These are phyloP conservation scores for Simplicillium aogashimaense DNA, from an alignment of 2,329 filamentous ascomycete genomes.

Conservation along the genomic window DNA sequence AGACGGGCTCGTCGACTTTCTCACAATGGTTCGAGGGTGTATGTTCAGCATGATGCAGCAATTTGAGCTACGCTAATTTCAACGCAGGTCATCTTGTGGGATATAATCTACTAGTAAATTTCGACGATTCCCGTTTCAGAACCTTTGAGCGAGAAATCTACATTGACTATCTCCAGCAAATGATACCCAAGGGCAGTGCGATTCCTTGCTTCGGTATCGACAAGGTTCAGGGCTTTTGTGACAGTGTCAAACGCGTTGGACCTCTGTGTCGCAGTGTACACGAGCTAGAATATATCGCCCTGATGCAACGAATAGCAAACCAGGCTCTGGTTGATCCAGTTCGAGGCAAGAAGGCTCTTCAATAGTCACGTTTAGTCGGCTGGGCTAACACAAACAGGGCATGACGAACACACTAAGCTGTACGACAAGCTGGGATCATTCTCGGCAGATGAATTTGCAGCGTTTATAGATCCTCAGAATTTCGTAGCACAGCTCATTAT, in stretches of 20 bases:
- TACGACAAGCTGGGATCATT: slow-evolving; percentile 19
- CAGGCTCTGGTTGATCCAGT: slow-evolving; percentile 14
- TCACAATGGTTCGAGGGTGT: slow-evolving; percentile 28
- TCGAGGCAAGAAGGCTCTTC: slow-evolving; percentile 18
- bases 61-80: background rate
- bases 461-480: slow-evolving; percentile 20
- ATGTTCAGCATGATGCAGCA: slow-evolving; percentile 7
- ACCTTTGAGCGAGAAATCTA: slow-evolving; percentile 16
- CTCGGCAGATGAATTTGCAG: slow-evolving; percentile 17
- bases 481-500: slow-evolving; percentile 22
- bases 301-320: slow-evolving; percentile 18
- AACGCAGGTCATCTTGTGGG: slow-evolving; percentile 17
- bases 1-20: slow-evolving; percentile 27
- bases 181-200: slow-evolving; percentile 8
- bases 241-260: slow-evolving; percentile 16
- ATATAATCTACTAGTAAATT: slow-evolving; percentile 7
- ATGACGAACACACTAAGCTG: slow-evolving; percentile 14
- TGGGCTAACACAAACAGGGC: slow-evolving; percentile 11
- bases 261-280: slow-evolving; percentile 19
- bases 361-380: too few relatives aligned
- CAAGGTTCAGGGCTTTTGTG: slow-evolving; percentile 16
- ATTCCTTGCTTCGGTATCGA: slow-evolving; percentile 9
- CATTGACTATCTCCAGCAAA: slow-evolving; percentile 13
- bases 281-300: slow-evolving; percentile 19
- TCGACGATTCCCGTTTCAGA: slow-evolving; percentile 14